A percentile compares a stretch with the other conserved stretches of the same genome.
Evolutionary conservation across 768 basidiomycete species (phyloP).

Genomic region (Russula virescens): DNA sequence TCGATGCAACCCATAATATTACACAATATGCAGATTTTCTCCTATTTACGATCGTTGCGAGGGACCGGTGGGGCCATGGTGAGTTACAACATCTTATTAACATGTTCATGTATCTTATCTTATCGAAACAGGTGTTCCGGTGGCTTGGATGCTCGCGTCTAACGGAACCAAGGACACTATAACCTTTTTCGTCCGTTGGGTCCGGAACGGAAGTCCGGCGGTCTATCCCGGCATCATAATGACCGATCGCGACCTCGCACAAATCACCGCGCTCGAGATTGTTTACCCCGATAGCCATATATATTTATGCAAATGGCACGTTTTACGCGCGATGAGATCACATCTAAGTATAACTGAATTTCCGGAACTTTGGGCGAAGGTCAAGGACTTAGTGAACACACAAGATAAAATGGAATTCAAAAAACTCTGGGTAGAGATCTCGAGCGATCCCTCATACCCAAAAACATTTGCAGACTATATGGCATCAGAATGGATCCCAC

Average conservation of each 20-base stretch:
- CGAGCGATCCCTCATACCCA: too few relatives aligned
- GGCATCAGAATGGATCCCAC: not conserved
- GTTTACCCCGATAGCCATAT: not conserved
- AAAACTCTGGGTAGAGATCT: too few relatives aligned
- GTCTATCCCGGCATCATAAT: not conserved
- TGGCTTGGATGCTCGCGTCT: not conserved
- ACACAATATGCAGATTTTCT: not conserved
- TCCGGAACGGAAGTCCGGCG: not conserved
- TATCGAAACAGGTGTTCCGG: not conserved
- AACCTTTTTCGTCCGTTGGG: not conserved
- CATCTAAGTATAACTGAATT: not conserved
- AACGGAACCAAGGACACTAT: not conserved
- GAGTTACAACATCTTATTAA: not conserved
- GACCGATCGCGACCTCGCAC: not conserved
- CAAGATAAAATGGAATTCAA: too few relatives aligned
- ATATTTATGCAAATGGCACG: not conserved
- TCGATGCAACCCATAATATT: not conserved
- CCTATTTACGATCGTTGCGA: not conserved
- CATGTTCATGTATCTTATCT: not conserved
- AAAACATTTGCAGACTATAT: not conserved
- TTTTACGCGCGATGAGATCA: not conserved
- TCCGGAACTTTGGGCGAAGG: not conserved
- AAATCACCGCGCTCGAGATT: not conserved
- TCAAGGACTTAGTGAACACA: too few relatives aligned
- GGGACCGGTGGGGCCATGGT: not conserved